Conservation (phyloP, 192 early-diverging fungal species). For the Thamnidium elegans region DNA sequence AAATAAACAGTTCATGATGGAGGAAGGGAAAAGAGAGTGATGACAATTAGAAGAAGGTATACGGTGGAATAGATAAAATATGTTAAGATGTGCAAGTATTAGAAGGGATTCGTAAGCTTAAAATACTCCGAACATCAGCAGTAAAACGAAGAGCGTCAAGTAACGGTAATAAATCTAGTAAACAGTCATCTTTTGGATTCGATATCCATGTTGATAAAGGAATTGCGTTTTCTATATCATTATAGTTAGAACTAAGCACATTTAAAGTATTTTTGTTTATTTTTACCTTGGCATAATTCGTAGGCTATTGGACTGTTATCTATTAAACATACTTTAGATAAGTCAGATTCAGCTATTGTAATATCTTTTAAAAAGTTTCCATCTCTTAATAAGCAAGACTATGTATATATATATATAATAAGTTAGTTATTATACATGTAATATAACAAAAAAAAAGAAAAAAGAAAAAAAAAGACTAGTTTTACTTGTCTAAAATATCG, state of each 20-base stretch:
- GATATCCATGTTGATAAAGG: conserved; percentile 83
- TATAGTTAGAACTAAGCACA: neutral
- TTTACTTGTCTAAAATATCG: conserved; percentile 81
- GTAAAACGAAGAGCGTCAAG: conserved; percentile 84
- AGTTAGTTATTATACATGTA: too few species aligned
- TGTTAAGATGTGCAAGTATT: too few species aligned
- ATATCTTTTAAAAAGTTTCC: conserved; percentile 81
- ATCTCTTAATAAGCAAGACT: conserved; percentile 69
- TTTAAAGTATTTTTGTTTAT: neutral
- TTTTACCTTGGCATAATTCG: conserved; percentile 67
- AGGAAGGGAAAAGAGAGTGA: too few species aligned
- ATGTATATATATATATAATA: too few species aligned
- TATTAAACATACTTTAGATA: conserved; percentile 79
- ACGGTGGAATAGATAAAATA: too few species aligned
- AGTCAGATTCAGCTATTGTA: conserved; percentile 57
- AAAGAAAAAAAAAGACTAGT: too few species aligned
- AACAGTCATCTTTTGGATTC: conserved; percentile 73
- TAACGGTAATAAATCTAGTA: conserved; percentile 85
- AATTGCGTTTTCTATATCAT: conserved; percentile 76
- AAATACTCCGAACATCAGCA: conserved; percentile 78
- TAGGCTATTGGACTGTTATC: conserved; percentile 81
- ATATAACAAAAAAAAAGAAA: too few species aligned
- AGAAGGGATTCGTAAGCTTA: too few species aligned
- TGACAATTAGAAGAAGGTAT: too few species aligned
- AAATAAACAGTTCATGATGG: too few species aligned